phyloP scores from a whole-genome alignment of 2,329 filamentous ascomycete genomes.

The Penicillium sp. region DNA sequence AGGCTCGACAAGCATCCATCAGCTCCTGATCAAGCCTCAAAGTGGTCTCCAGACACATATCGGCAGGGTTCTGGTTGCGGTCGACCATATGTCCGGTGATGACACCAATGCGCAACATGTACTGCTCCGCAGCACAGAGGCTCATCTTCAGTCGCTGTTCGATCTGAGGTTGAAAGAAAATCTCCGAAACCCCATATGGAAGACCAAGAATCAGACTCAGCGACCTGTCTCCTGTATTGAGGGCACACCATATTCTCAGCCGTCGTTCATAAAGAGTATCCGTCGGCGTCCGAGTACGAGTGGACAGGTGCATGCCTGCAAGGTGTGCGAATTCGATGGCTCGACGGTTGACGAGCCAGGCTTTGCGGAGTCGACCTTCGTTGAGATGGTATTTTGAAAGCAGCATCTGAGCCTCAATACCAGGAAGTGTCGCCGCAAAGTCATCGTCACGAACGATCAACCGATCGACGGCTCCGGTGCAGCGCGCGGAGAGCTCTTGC shows the following conservation, averaged over 20 bases:
- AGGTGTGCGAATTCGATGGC: slow-evolving; percentile 57
- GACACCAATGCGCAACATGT: slow-evolving; percentile 35
- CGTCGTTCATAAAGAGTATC: slow-evolving; percentile 34
- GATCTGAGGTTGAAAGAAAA: slow-evolving; percentile 34
- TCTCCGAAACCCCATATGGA: slow-evolving; percentile 46
- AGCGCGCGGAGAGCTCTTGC: slow-evolving; percentile 49
- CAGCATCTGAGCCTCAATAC: slow-evolving; percentile 56
- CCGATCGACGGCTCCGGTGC: slow-evolving; percentile 50
- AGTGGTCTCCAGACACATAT: slow-evolving; percentile 42
- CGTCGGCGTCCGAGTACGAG: slow-evolving; percentile 29
- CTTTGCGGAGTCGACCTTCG: slow-evolving; percentile 57
- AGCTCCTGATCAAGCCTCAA: slow-evolving; percentile 47
- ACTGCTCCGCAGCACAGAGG: slow-evolving; percentile 29
- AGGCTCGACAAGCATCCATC: slow-evolving; percentile 31
- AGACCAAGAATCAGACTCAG: slow-evolving; percentile 58
- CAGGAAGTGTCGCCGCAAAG: slow-evolving; percentile 53
- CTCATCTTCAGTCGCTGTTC: slow-evolving; percentile 23
- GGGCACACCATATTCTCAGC: slow-evolving; percentile 43
- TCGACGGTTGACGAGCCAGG: slow-evolving; percentile 56
- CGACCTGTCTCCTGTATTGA: slow-evolving; percentile 52
- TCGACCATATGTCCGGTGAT: slow-evolving; percentile 45
- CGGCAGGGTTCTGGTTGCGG: slow-evolving; percentile 42
- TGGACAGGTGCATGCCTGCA: slow-evolving; percentile 50
- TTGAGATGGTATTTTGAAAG: slow-evolving; percentile 57
- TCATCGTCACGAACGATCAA: slow-evolving; percentile 55